phyloP scores from a whole-genome alignment of 2,329 filamentous ascomycete genomes.

The Neocucurbitaria cava region DNA sequence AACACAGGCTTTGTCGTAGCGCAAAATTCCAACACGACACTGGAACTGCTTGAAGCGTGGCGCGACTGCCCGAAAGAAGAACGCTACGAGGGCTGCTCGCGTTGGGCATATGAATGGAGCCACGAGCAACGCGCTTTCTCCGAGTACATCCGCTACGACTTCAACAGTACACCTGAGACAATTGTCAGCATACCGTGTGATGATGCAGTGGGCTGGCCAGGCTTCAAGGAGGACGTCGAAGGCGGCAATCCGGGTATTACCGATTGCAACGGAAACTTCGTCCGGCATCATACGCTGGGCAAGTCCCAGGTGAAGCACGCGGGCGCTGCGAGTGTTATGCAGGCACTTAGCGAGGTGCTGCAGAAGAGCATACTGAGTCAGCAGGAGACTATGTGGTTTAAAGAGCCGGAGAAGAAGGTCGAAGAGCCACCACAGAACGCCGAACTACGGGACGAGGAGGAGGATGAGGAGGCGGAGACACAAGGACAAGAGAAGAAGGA shows the following conservation, averaged over 20 bases:
- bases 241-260: slow-evolving; percentile 15
- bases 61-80: slow-evolving; percentile 35
- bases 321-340: slow-evolving; percentile 16
- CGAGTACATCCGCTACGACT: slow-evolving; percentile 45
- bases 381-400: slow-evolving; percentile 13
- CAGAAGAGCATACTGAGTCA: slow-evolving; percentile 14
- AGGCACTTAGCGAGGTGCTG: slow-evolving; percentile 16
- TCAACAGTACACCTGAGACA: slow-evolving; percentile 29
- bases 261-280: slow-evolving; percentile 38
- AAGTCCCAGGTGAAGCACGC: slow-evolving; percentile 19
- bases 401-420: slow-evolving; percentile 11
- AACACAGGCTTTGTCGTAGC: slow-evolving; percentile 52
- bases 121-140: slow-evolving; percentile 45
- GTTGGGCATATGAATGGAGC: slow-evolving; percentile 37
- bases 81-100: slow-evolving; percentile 33
- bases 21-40: slow-evolving; percentile 35
- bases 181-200: slow-evolving; percentile 43
- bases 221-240: slow-evolving; percentile 22
- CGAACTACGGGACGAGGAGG: background rate
- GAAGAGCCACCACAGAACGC: background rate
- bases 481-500: background rate
- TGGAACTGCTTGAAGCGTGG: slow-evolving; percentile 42
- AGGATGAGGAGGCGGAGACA: background rate
- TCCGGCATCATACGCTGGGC: slow-evolving; percentile 37
- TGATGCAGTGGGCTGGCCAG: slow-evolving; percentile 45